These are phyloP conservation scores for Dispira simplex DNA, from an alignment of 192 early-diverging fungal species.

Conservation along the genomic window DNA sequence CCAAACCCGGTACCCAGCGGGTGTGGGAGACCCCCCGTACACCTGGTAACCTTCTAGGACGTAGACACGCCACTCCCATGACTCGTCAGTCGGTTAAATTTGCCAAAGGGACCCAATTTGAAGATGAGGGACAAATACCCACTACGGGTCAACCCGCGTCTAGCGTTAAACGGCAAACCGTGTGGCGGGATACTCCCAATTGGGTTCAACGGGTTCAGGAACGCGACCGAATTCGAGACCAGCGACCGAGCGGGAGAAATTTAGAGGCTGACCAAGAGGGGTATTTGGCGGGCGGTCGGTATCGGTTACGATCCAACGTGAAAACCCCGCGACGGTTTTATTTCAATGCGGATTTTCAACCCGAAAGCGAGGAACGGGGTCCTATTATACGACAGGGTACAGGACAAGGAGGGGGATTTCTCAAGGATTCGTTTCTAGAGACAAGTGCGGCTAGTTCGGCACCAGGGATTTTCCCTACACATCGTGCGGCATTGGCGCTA, in stretches of 20 bases:
- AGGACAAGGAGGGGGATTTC: background rate
- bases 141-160: background rate
- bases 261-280: background rate
- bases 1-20: background rate
- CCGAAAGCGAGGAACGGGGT: background rate
- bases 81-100: conserved; percentile 2
- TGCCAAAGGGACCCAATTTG: background rate
- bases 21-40: conserved; percentile 1
- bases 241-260: background rate
- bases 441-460: conserved; percentile 4
- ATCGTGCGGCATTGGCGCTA: background rate
- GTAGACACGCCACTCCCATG: background rate
- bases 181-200: conserved; percentile 5
- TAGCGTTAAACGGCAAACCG: background rate
- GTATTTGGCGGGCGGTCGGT: background rate
- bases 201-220: conserved; percentile 9
- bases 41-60: background rate
- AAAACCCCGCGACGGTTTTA: background rate
- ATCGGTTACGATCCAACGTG: background rate
- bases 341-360: background rate
- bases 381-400: background rate
- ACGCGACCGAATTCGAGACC: background rate
- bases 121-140: background rate
- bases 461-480: background rate
- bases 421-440: background rate